Conservation (phyloP, 2,329 filamentous ascomycete genomes). For the Aspergillus puulaauensis region DNA sequence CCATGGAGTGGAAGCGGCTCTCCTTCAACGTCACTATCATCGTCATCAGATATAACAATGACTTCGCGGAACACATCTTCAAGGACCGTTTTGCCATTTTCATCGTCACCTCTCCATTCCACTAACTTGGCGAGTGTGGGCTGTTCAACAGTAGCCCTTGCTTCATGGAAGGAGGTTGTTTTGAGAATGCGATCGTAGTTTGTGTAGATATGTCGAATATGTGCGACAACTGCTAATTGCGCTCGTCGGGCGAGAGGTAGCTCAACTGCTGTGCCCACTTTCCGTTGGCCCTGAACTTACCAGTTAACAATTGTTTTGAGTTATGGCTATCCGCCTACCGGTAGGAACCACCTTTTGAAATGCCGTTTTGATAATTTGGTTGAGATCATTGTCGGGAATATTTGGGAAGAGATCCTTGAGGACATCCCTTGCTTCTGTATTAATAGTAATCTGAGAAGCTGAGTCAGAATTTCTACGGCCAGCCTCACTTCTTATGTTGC, state of each 20-base stretch:
- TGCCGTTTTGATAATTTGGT: slow-evolving; percentile 59
- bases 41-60: slow-evolving; percentile 63
- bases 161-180: slow-evolving; percentile 53
- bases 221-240: slow-evolving; percentile 61
- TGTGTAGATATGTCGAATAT: slow-evolving; percentile 63
- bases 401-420: slow-evolving; percentile 64
- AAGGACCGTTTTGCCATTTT: slow-evolving; percentile 52
- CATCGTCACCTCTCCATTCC: slow-evolving; percentile 63
- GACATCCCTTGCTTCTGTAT: slow-evolving; percentile 58
- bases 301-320: slow-evolving; percentile 20
- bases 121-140: slow-evolving; percentile 57
- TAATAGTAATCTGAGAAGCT: slow-evolving; percentile 47
- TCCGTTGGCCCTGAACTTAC: slow-evolving; percentile 49
- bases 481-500: slow-evolving; percentile 27
- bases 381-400: slow-evolving; percentile 58
- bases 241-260: slow-evolving; percentile 57
- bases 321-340: neutral
- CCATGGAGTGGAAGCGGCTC: slow-evolving; percentile 23
- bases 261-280: slow-evolving; percentile 58
- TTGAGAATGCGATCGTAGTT: slow-evolving; percentile 61
- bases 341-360: slow-evolving; percentile 54
- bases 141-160: slow-evolving; percentile 56
- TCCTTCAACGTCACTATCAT: slow-evolving; percentile 49
- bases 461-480: slow-evolving; percentile 24
- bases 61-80: slow-evolving; percentile 65